Percentiles rank a stretch among this genome's conserved stretches.
These are phyloP conservation scores for Backusella tuberculispora DNA, from an alignment of 192 early-diverging fungal species.

Conservation along the genomic window DNA sequence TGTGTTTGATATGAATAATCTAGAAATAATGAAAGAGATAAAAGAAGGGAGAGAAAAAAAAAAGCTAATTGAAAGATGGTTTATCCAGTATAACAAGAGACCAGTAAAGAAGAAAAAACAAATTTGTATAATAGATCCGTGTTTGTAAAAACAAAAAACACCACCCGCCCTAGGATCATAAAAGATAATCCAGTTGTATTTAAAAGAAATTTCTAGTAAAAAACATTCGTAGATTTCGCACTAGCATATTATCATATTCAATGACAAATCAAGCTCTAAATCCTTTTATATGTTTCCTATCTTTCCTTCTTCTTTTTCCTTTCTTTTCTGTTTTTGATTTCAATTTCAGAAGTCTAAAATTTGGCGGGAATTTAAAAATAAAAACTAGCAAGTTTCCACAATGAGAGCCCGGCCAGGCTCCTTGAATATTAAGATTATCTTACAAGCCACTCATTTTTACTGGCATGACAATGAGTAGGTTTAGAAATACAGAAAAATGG, in stretches of 20 bases:
- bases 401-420: not conserved
- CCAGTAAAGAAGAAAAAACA: not conserved
- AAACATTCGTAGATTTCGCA: constrained; percentile 9
- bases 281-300: not conserved
- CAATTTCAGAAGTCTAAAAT: not conserved
- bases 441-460: constrained; percentile 10
- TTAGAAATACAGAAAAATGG: constrained; percentile 9
- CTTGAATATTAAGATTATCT: not conserved
- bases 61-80: not conserved
- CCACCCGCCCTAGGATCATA: not conserved
- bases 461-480: constrained; percentile 2
- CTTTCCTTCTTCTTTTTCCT: not conserved
- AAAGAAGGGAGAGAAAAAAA: not conserved
- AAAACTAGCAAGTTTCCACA: not conserved
- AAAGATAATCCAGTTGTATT: constrained; percentile 24
- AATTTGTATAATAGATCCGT: constrained; percentile 9
- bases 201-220: constrained; percentile 21
- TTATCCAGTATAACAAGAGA: not conserved
- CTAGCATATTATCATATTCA: not conserved
- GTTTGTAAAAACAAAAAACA: constrained; percentile 9
- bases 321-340: too few relatives aligned
- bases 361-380: not conserved
- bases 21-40: not conserved
- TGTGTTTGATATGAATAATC: too few relatives aligned
- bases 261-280: not conserved